Conservation (phyloP, 2,329 filamentous ascomycete species). For the Sordariomycetes sp. region DNA sequence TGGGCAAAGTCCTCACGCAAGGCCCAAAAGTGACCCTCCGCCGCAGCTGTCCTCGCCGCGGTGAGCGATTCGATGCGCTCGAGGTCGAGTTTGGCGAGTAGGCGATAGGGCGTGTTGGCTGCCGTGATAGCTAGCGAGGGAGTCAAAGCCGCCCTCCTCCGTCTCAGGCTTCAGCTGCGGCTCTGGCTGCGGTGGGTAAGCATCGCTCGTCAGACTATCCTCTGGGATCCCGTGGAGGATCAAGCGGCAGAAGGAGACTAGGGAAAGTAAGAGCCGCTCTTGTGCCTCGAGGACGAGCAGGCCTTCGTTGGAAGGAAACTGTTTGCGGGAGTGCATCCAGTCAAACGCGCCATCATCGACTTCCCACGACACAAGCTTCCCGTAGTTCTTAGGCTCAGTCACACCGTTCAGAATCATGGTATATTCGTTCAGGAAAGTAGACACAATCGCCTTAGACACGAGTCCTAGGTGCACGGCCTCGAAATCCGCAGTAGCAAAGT, state of each 20-base stretch:
- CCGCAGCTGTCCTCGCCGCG: slow-evolving; percentile 21
- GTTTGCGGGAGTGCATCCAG: slow-evolving; percentile 18
- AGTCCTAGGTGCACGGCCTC: slow-evolving; percentile 17
- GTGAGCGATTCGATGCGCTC: slow-evolving; percentile 27
- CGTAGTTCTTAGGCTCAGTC: slow-evolving; percentile 16
- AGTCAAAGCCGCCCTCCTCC: slow-evolving; percentile 18
- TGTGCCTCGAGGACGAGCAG: slow-evolving; percentile 37
- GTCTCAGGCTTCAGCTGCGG: slow-evolving; percentile 16
- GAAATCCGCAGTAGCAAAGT: slow-evolving; percentile 32
- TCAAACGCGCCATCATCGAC: slow-evolving; percentile 21
- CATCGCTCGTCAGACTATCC: slow-evolving; percentile 13
- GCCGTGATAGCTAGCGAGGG: slow-evolving; percentile 26
- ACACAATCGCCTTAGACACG: slow-evolving; percentile 10
- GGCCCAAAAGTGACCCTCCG: slow-evolving; percentile 39
- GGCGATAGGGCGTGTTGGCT: slow-evolving; percentile 37
- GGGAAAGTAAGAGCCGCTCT: slow-evolving; percentile 29
- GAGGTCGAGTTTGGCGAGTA: slow-evolving; percentile 32
- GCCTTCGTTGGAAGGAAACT: slow-evolving; percentile 29
- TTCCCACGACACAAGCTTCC: slow-evolving; percentile 18
- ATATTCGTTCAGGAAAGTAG: slow-evolving; percentile 14
- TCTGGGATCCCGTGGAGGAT: slow-evolving; percentile 37
- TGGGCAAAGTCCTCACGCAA: slow-evolving; percentile 45
- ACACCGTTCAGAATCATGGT: slow-evolving; percentile 20
- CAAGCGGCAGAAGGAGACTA: slow-evolving; percentile 28
- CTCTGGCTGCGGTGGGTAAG: slow-evolving; percentile 21